Evolutionary conservation across 1,284 basidiomycete species (phyloP), one percentile per base, ranked within the genome.

Genomic region (Veloboletus limbatus): DNA sequence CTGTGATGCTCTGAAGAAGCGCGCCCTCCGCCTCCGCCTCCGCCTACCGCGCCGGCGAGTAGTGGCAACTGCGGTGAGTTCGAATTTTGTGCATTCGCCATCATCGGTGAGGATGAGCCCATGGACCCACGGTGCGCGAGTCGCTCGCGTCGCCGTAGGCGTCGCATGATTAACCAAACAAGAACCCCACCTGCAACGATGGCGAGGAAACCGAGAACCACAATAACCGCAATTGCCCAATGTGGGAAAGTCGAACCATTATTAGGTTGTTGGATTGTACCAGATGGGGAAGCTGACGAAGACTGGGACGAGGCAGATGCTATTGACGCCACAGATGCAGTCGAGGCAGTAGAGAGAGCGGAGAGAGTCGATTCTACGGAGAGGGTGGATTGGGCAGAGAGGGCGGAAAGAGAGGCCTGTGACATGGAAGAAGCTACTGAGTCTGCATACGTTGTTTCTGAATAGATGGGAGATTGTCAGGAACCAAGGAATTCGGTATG

Each of bases 161-260:
- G 78, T 24, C 85, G 79, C 61, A 86, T 68, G 60, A 88, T 75
- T 63, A 89, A 69, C 73, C 87, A 91, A 30, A 74, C 69, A 40
- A 88, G 76, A 41, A 85, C 66, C 49, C 82, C 79, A 8, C 76
- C 72, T 9, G 84, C 80, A 38, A 81, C 74, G 51, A 92, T 81
- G 40, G 88, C 88, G 48, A 92, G 73, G 67, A 88, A 82, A 25
- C 88, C 89, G 27, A 92, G 77, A 38, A 92, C 77, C 44, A 85
- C 84, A 49, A 92, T 88, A 51, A 91, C 83, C 34, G 89, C 89
- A 53, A 92, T 92, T n/a, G 86, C 90, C 88, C 89, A 92, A 59
- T 79, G 78, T 2, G 89, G 89, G 60, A 92, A 88, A 18, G 70
- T 57, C 5, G 73, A 61, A 36, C 54, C 62, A 36, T 58, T 54